A percentile compares a stretch with the other conserved stretches of the same genome.
These are phyloP conservation scores for Macrophomina phaseolina DNA, from an alignment of 2,329 filamentous ascomycete genomes.

Conservation along the genomic window DNA sequence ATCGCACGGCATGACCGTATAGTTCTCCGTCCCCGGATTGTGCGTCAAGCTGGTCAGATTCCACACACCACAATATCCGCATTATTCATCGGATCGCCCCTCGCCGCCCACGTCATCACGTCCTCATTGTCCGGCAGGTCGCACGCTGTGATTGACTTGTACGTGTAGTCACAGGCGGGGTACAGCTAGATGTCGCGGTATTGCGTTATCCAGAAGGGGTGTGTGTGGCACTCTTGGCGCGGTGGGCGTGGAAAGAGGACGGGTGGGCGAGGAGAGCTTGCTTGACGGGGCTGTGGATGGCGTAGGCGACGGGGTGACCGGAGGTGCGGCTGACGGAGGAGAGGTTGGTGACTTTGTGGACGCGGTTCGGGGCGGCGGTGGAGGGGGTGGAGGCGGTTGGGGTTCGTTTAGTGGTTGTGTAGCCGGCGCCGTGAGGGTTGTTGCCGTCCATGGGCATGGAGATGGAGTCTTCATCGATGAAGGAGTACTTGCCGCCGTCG, in stretches of 20 bases:
- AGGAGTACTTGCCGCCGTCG: conserved; percentile 44
- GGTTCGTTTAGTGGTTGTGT: conserved; percentile 21
- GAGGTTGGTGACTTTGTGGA: conserved; percentile 57
- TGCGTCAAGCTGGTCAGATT: conserved; percentile 53
- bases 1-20: conserved; percentile 40
- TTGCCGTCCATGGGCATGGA: conserved; percentile 30
- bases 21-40: conserved; percentile 47
- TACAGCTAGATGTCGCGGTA: conserved; percentile 37
- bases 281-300: conserved; percentile 48
- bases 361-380: conserved; percentile 39
- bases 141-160: conserved; percentile 35
- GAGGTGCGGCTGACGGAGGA: conserved; percentile 54
- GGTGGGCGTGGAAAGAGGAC: conserved; percentile 33
- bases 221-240: conserved; percentile 36
- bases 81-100: not conserved
- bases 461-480: conserved; percentile 38
- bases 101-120: conserved; percentile 30
- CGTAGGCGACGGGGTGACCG: conserved; percentile 58
- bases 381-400: conserved; percentile 27
- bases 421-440: conserved; percentile 17
- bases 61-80: conserved; percentile 51
- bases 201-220: conserved; percentile 36
- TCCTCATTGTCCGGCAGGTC: conserved; percentile 30
- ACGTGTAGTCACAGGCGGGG: conserved; percentile 35
- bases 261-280: conserved; percentile 37